phyloP scores from a whole-genome alignment of 1,284 basidiomycete genomes.

The Apiotrichum gamsii region DNA sequence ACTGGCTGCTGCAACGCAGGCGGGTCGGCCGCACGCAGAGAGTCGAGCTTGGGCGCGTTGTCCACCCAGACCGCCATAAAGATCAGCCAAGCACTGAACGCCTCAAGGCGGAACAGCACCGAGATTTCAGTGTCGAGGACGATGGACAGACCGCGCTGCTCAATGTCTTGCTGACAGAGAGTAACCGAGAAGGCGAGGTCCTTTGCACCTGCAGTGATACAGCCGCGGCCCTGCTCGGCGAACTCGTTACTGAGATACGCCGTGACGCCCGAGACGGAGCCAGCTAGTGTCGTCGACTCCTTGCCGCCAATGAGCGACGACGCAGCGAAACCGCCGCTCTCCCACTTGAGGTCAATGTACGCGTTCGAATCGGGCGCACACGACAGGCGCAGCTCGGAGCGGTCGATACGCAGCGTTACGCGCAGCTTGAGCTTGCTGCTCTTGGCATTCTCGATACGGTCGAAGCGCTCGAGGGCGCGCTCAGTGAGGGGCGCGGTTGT shows the following conservation, averaged over 20 bases:
- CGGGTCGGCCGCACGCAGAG: constrained; percentile 1
- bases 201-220: constrained; percentile 39
- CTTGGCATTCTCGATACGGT: constrained; percentile 11
- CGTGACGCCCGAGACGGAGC: constrained; percentile 70
- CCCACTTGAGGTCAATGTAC: constrained; percentile 75
- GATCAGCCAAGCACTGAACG: constrained; percentile 40
- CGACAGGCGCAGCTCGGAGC: constrained; percentile 72
- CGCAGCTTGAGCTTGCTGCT: constrained; percentile 34
- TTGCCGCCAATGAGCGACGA: constrained; percentile 65
- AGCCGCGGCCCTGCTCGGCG: constrained; percentile 34
- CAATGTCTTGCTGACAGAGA: constrained; percentile 14
- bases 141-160: constrained; percentile 53
- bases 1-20: background rate
- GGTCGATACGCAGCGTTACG: constrained; percentile 80
- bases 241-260: constrained; percentile 66
- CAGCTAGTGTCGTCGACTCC: constrained; percentile 61
- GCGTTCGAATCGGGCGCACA: constrained; percentile 86
- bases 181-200: constrained; percentile 39
- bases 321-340: constrained; percentile 80
- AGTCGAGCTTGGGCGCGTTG: constrained; percentile 32
- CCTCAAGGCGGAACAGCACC: constrained; percentile 38
- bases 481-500: constrained; percentile 17
- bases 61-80: constrained; percentile 43
- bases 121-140: constrained; percentile 38
- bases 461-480: constrained; percentile 7